Base-by-base conservation (phyloP, 2,329 filamentous ascomycete species). In the Chaetomium sp. region DNA sequence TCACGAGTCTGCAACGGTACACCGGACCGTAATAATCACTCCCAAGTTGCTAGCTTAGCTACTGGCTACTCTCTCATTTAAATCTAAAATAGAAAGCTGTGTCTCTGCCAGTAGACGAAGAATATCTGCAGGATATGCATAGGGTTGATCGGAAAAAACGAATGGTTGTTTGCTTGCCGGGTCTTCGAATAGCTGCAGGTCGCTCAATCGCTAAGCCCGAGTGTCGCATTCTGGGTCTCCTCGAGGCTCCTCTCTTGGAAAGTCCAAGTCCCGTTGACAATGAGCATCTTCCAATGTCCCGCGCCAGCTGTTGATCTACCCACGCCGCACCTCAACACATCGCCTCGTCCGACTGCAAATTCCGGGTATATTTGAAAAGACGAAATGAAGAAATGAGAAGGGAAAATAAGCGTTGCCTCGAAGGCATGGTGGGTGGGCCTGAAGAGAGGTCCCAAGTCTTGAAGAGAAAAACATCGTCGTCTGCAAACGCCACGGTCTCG, bases 331-430 rank as follows among this genome's bases (percentile, higher is more conserved):
- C 66, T 65, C 56, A 62, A 65, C 69, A 69, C 65, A 66, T 66
- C 66, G 62, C 19, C 19, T 27, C 19, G 19, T 27, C 59, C 59
- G 63, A 61, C 59, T 59, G 61, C 64, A 66, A 66, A 64, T 62
- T 62, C 62, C 37, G 70, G 72, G 72, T 74, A 74, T 74, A 74
- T 71, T 69, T 62, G 69, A 69, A 64, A 67, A 59, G 67, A 66
- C 64, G 67, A 71, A 70, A 67, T 61, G 64, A 70, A 64, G 64
- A 61, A 33, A 59, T 61, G 48, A 46, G 19, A 27, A 27, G 19
- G 19, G 3, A 27, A 27, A 27, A 27, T 27, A 27, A 27, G 19
- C 19, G 19, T 27, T 27, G 19, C 19, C 19, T 27, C 19, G 19
- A 27, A 27, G 19, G 19, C 19, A 27, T 27, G 19, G 19, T 27